Base-by-base conservation (phyloP, 768 basidiomycete species). In the Phylloporus rhodoxanthus region DNA sequence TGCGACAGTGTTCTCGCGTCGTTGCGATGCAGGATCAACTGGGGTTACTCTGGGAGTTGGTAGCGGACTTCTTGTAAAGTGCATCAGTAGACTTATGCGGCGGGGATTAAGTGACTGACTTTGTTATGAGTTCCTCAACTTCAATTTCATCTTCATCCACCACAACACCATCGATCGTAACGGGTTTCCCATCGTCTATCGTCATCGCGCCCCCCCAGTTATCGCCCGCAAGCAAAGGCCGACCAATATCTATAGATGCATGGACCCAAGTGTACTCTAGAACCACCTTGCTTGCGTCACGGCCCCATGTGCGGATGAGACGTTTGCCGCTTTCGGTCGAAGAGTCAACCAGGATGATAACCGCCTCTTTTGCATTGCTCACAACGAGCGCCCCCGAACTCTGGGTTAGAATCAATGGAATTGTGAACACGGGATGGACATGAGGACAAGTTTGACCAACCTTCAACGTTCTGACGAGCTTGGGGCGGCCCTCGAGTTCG, bases 21-120 rank as follows among this genome's bases (percentile, higher is more conserved):
- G 48, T 17, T 55, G 62, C n/a, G 57, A 46, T 3, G 53, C 29
- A 17, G 57, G 50, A 33, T 71, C 71, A 11, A 72, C 67, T 14
- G 82, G 81, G 13, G 80, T 82, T 14, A 73, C 70, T 23, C 82
- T 72, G 15, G 83, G 83, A 4, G 82, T 84, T 28, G 82, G 82
- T 46, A 84, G 61, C 47, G 77, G 73, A 58, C 78, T 80, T 78
- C 77, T 81, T 76, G 63, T 59, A 42, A 55, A 45, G 21, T 20
- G 36, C 13, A 56, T 66, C 53, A 62, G 45, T 46, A 47, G 40
- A 48, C 20, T 52, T 54, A 48, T 29, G 26, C 21, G 25, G 44
- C 36, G 48, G 44, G 49, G 51, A 47, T 50, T 43, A 40, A 44
- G 29, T 20, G 42, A 72, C 78, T 70, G 70, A 81, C 77, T 79